A percentile compares a stretch with the other conserved stretches of the same genome.
phyloP scores from a whole-genome alignment of 768 basidiomycete species.

The Baorangia bicolor region DNA sequence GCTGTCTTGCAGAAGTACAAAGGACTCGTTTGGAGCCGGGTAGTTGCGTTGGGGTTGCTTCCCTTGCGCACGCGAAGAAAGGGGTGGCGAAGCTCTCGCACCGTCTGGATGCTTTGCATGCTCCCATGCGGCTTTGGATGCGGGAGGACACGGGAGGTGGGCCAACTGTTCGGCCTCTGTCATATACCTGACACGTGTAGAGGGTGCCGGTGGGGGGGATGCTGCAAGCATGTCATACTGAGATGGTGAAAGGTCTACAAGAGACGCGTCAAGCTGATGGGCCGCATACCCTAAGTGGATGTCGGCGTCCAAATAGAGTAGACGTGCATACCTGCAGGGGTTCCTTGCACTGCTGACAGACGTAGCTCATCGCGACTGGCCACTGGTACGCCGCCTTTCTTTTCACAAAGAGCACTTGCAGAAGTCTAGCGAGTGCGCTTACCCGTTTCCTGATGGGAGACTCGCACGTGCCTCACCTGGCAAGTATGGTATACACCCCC shows the following conservation, averaged over 20 bases:
- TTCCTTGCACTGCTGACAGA: conserved; percentile 91
- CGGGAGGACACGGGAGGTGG: conserved; percentile 46
- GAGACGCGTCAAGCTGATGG: conserved; percentile 80
- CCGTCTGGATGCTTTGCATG: conserved; percentile 45
- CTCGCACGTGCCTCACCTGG: neutral
- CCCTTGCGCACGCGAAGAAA: conserved; percentile 56
- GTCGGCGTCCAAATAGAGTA: neutral
- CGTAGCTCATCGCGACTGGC: conserved; percentile 40
- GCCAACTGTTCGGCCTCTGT: conserved; percentile 46
- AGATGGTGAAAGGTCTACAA: conserved; percentile 81
- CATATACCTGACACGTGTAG: conserved; percentile 36
- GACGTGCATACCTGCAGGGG: conserved; percentile 65
- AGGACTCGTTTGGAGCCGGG: conserved; percentile 78
- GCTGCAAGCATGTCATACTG: conserved; percentile 85
- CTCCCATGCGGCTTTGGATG: conserved; percentile 64
- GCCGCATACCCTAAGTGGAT: conserved; percentile 8
- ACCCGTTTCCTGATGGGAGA: too few species aligned
- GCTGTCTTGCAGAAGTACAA: conserved; percentile 87
- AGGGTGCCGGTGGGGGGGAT: conserved; percentile 56
- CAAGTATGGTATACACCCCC: too few species aligned
- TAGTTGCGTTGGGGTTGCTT: conserved; percentile 57
- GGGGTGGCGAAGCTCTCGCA: conserved; percentile 34
- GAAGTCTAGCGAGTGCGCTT: neutral
- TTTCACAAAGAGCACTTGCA: neutral
- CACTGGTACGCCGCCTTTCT: neutral